A percentile compares a stretch with the other conserved stretches of the same genome.
phyloP scores from a whole-genome alignment of 148 eudicot species.

The Spergularia bocconei region DNA sequence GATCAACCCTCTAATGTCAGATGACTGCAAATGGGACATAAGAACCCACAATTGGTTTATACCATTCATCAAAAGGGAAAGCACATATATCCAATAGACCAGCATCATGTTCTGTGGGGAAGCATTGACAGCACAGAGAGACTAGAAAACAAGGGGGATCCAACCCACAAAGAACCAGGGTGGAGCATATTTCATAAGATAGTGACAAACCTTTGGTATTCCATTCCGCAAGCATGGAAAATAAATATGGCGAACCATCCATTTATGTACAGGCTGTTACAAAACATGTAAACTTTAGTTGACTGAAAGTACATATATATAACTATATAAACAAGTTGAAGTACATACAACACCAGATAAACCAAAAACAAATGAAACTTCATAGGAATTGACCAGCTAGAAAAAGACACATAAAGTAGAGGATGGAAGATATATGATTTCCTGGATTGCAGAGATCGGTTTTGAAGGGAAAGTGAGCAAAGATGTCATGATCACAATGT shows the following conservation, averaged over 20 bases:
- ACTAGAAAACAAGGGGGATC: not conserved
- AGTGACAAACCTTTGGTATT: conserved; percentile 65
- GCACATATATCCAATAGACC: not conserved
- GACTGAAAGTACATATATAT: not conserved
- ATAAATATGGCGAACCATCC: conserved; percentile 95
- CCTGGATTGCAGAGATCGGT: not conserved
- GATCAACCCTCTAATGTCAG: not conserved
- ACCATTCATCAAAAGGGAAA: not conserved
- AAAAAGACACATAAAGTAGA: not conserved
- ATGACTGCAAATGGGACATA: not conserved
- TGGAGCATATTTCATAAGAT: not conserved
- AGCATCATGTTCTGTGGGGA: not conserved
- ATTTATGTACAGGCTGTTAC: conserved; percentile 90
- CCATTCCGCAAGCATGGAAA: conserved; percentile 89
- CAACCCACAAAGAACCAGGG: not conserved
- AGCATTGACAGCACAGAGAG: not conserved
- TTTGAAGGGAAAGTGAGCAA: not conserved
- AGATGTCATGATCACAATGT: not conserved
- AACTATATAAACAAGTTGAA: not conserved
- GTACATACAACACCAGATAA: not conserved
- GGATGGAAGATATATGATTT: not conserved
- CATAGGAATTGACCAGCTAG: not conserved
- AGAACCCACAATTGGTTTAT: not conserved
- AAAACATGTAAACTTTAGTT: not conserved
- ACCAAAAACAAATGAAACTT: not conserved